Evolutionary conservation across 176 grass and related monocot genomes (phyloP).

Genomic region (Triticum dicoccoides): DNA sequence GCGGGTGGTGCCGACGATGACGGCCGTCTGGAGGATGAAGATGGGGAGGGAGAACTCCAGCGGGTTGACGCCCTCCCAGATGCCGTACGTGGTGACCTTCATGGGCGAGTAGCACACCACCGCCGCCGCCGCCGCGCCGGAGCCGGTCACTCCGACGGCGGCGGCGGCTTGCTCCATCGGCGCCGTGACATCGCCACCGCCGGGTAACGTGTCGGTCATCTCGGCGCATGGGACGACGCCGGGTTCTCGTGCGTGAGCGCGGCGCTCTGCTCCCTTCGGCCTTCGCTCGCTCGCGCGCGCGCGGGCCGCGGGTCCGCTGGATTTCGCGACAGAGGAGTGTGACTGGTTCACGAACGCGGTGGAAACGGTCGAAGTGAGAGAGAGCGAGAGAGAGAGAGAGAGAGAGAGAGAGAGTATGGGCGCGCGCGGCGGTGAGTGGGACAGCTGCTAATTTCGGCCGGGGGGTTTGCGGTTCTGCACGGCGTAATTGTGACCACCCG

Average conservation of each 20-base stretch:
- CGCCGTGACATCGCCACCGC: conserved; percentile 8
- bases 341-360: background rate
- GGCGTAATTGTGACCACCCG: background rate
- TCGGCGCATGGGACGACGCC: conserved; percentile 26
- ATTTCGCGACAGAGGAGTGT: background rate
- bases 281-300: background rate
- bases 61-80: conserved; percentile 54
- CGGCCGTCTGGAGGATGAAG: conserved; percentile 56
- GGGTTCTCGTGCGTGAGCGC: background rate
- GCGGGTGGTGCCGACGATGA: conserved; percentile 58
- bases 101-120: conserved; percentile 67
- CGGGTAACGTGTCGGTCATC: conserved; percentile 12
- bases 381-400: background rate
- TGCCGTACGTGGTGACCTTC: conserved; percentile 56
- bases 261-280: background rate
- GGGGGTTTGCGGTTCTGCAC: conserved; percentile 2
- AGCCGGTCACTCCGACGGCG: background rate
- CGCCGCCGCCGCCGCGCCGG: background rate
- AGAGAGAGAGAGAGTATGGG: background rate
- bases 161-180: background rate
- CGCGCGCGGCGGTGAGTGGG: conserved; percentile 12
- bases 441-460: conserved; percentile 14
- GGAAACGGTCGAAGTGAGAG: conserved; percentile 19
- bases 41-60: conserved; percentile 62
- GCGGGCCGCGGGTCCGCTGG: background rate